Percentiles rank a stretch among this genome's conserved stretches.
Evolutionary conservation across 2,329 filamentous ascomycete species (phyloP).

Genomic region (Aaosphaeria pasadenensis): DNA sequence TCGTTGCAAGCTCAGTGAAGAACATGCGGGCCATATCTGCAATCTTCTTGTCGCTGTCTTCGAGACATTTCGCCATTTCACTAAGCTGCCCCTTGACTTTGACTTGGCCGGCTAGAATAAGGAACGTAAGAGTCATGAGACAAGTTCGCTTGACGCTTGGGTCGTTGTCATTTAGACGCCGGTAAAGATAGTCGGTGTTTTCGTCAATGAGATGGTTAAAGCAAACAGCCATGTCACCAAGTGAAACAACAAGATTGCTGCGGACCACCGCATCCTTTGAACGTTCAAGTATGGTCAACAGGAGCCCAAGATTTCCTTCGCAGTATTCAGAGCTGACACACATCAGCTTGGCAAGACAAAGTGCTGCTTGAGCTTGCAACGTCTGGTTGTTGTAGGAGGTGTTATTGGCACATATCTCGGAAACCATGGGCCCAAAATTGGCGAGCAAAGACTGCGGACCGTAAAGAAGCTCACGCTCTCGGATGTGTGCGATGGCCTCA

Average conservation of each 20-base stretch:
- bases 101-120: slow-evolving; percentile 95
- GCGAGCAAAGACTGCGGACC: slow-evolving; percentile 81
- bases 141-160: slow-evolving; percentile 93
- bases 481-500: slow-evolving; percentile 79
- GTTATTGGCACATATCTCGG: slow-evolving; percentile 88
- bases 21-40: slow-evolving; percentile 96
- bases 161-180: slow-evolving; percentile 84
- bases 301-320: slow-evolving; percentile 83
- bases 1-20: slow-evolving; percentile 94
- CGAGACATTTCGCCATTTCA: slow-evolving; percentile 98
- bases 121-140: slow-evolving; percentile 95
- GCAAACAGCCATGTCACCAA: slow-evolving; percentile 98
- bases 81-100: slow-evolving; percentile 98
- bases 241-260: slow-evolving; percentile 92
- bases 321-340: slow-evolving; percentile 97
- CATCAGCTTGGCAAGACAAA: slow-evolving; percentile 98
- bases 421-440: slow-evolving; percentile 85
- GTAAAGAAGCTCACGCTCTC: slow-evolving; percentile 80
- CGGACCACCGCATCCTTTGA: slow-evolving; percentile 89
- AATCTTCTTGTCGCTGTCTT: slow-evolving; percentile 92
- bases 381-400: slow-evolving; percentile 86
- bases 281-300: slow-evolving; percentile 97
- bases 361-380: slow-evolving; percentile 86
- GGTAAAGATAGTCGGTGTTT: slow-evolving; percentile 97
- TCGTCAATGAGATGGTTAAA: slow-evolving; percentile 99